Evolutionary conservation across 2,329 filamentous ascomycete species (phyloP), one percentile per base, ranked within the genome.

Genomic region (Sporothrix mexicana): DNA sequence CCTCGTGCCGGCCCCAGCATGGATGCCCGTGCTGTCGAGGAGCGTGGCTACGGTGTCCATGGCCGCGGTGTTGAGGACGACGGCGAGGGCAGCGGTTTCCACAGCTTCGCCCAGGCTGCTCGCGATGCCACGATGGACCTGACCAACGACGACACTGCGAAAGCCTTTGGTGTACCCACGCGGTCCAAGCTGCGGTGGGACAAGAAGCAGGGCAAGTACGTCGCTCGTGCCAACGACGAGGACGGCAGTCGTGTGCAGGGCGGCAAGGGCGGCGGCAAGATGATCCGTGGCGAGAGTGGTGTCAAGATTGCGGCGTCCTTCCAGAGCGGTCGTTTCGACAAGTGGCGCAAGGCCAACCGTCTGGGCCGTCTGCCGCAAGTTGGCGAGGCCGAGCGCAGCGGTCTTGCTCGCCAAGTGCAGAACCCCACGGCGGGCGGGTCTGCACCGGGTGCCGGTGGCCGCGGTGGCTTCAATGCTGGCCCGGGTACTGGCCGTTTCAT

Each of bases 271-370:
- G 41, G 47, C 82, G 87, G 87, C 57, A 81, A 83, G 74, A 91
- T 98, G 84, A 91, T 98, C 72, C 88, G 89, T 75, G 95, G 96
- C 78, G 96, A 99, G 84, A 93, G 90, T 79, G 96, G 96, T 71
- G 93, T 95, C 84, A 98, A 98, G 85, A 98, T 99, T 78, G 94
- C 96, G 1, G 94, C 96, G 62, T 92, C 88, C 74, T 98, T 99
- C 88, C 91, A 95, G 80, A 95, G 92, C 81, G 96, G 97, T 49
- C 91, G 95, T 62, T 99, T 97, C 84, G 95, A 98, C 80, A 89
- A 88, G 76, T 99, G 96, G 97, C 92, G 91, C 81, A 94, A 92
- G 80, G 90, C 92, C 23, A 93, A 98, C 84, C 92, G 93, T 76
- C 85, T 98, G 64, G 90, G 90, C 72, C 88, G 90, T 20, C 82